Evolutionary conservation across 345 rosid genomes (phyloP).

Genomic region (Populus euphratica): DNA sequence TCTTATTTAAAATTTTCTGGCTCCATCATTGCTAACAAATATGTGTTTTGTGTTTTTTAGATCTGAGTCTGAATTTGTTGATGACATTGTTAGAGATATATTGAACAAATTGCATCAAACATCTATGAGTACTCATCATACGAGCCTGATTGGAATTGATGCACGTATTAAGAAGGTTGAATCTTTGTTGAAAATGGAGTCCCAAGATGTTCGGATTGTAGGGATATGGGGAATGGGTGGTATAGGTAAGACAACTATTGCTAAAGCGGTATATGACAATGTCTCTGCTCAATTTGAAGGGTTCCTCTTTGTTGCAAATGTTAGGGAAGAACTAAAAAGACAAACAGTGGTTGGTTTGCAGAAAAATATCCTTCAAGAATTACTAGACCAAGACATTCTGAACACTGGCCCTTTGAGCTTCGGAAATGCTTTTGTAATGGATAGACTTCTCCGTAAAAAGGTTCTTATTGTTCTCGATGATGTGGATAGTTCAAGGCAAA

Average conservation of each 20-base stretch:
- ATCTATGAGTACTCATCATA: neutral
- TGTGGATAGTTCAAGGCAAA: neutral
- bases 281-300: slow-evolving; percentile 1
- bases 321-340: slow-evolving; percentile 2
- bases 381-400: neutral
- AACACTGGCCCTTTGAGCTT: neutral
- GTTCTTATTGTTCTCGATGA: slow-evolving; percentile 14
- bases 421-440: neutral
- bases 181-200: no score
- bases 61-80: neutral
- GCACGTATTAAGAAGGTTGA: neutral
- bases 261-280: slow-evolving; percentile 3
- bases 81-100: neutral
- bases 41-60: neutral
- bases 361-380: neutral
- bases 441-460: neutral
- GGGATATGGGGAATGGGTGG: no score
- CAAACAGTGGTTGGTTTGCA: neutral
- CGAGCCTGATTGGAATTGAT: slow-evolving; percentile 9
- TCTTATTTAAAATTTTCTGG: no score
- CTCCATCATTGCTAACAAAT: neutral
- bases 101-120: neutral
- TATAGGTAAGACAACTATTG: slow-evolving; percentile 9
- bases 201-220: no score
- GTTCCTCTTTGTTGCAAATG: slow-evolving; percentile 5